Conservation (phyloP, 2,329 filamentous ascomycete species). For the Plenodomus biglobosus region DNA sequence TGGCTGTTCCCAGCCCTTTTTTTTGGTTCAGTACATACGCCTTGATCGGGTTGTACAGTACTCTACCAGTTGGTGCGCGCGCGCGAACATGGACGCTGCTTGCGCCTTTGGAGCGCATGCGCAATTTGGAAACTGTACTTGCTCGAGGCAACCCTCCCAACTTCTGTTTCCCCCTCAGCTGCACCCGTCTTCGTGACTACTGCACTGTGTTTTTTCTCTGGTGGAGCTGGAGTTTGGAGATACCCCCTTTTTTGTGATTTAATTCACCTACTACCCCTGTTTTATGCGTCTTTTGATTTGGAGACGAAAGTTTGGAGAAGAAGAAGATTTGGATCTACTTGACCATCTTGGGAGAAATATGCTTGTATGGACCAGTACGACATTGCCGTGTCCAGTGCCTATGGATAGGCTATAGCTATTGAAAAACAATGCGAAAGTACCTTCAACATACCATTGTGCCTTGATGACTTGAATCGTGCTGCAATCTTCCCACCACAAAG, state of each 20-base stretch:
- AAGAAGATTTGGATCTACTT: not conserved
- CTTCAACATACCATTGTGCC: too few relatives aligned
- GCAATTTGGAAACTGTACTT: slow-evolving; percentile 6
- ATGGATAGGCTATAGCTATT: too few relatives aligned
- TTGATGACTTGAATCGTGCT: too few relatives aligned
- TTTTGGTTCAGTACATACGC: not conserved
- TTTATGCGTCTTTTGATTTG: not conserved
- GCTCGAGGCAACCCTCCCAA: slow-evolving; percentile 10
- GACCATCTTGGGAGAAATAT: not conserved
- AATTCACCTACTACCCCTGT: not conserved
- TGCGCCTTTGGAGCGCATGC: slow-evolving; percentile 6
- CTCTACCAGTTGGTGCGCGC: not conserved
- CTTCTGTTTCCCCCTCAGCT: slow-evolving; percentile 9
- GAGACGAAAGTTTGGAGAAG: not conserved
- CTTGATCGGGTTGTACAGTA: slow-evolving; percentile 2
- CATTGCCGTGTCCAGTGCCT: not conserved
- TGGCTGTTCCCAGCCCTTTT: not conserved
- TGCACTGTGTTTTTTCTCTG: slow-evolving; percentile 31
- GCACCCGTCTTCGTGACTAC: not conserved
- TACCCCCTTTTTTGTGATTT: slow-evolving; percentile 32
- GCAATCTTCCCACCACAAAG: too few relatives aligned
- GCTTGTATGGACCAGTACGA: not conserved
- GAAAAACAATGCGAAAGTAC: too few relatives aligned
- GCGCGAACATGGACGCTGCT: slow-evolving; percentile 23
- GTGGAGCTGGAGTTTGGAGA: slow-evolving; percentile 47